Conservation (phyloP, 2,329 filamentous ascomycete species). For the Emericellopsis atlantica region DNA sequence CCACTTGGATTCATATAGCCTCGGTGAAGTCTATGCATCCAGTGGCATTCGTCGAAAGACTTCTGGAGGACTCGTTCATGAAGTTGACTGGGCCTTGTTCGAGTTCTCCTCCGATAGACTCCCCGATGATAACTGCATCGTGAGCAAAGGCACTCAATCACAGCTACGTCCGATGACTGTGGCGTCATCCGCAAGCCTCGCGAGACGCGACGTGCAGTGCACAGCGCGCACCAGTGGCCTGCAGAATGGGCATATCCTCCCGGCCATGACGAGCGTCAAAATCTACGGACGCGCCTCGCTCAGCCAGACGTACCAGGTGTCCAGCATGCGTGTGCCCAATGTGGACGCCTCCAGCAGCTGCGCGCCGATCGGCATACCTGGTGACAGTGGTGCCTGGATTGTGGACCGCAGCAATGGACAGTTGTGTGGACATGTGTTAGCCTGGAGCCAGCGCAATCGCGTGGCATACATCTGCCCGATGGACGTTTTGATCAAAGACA, state of each 20-base stretch:
- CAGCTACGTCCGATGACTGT: conserved; percentile 42
- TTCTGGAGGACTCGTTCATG: conserved; percentile 62
- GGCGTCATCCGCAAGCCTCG: conserved; percentile 47
- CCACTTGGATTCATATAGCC: conserved; percentile 65
- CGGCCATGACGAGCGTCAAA: conserved; percentile 71
- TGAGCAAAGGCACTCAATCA: conserved; percentile 21
- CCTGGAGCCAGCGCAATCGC: conserved; percentile 68
- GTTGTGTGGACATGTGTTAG: conserved; percentile 81
- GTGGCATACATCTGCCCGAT: conserved; percentile 92
- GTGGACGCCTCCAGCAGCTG: too few species aligned
- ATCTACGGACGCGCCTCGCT: conserved; percentile 75
- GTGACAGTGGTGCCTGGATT: conserved; percentile 89
- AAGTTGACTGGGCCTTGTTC: conserved; percentile 93
- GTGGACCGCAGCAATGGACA: conserved; percentile 67
- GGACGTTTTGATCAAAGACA: conserved; percentile 80
- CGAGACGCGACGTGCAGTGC: conserved; percentile 72
- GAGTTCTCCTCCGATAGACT: conserved; percentile 61
- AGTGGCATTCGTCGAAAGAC: conserved; percentile 75
- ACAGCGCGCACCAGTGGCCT: conserved; percentile 78
- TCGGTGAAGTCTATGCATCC: conserved; percentile 80
- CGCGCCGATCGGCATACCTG: conserved; percentile 53
- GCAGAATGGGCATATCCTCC: conserved; percentile 65
- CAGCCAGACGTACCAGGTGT: conserved; percentile 55
- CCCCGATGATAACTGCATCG: conserved; percentile 61
- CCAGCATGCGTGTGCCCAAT: conserved; percentile 16